Percentiles rank a stretch among this genome's conserved stretches.
Evolutionary conservation across 345 rosid species (phyloP).

Genomic region (Bruguiera parviflora): DNA sequence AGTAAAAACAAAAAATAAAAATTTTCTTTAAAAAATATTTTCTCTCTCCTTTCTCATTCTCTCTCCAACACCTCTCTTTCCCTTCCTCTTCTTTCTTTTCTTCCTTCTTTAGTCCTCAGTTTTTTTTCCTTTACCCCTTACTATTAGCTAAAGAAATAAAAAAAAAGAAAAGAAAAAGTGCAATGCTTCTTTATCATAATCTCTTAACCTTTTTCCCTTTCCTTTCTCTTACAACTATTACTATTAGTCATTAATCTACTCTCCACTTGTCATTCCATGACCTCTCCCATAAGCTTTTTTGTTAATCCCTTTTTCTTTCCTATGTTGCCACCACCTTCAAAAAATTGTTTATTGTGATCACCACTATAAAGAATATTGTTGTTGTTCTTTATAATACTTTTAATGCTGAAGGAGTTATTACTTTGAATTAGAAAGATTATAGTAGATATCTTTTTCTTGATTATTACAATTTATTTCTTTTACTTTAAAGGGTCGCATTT

Average conservation of each 20-base stretch:
- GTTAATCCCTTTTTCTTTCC: slow-evolving; percentile 28
- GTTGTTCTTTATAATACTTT: slow-evolving; percentile 78
- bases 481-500: background rate
- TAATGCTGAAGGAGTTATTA: slow-evolving; percentile 74
- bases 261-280: slow-evolving; percentile 43
- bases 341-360: slow-evolving; percentile 47
- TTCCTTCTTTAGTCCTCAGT: too few species aligned
- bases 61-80: too few species aligned
- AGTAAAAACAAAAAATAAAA: too few species aligned
- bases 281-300: slow-evolving; percentile 23
- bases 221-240: slow-evolving; percentile 20
- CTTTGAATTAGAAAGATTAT: slow-evolving; percentile 60
- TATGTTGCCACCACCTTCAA: slow-evolving; percentile 24
- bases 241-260: slow-evolving; percentile 1
- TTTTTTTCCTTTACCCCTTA: too few species aligned
- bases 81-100: too few species aligned
- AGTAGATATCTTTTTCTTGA: slow-evolving; percentile 30
- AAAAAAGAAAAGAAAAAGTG: background rate
- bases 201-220: slow-evolving; percentile 13
- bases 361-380: slow-evolving; percentile 70
- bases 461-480: background rate
- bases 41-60: too few species aligned
- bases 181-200: slow-evolving; percentile 23
- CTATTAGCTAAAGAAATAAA: too few species aligned
- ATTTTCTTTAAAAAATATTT: too few species aligned